Percentiles rank a stretch among this genome's conserved stretches.
phyloP scores from a whole-genome alignment of 306 rosid genomes.

The Lathyrus aphaca region DNA sequence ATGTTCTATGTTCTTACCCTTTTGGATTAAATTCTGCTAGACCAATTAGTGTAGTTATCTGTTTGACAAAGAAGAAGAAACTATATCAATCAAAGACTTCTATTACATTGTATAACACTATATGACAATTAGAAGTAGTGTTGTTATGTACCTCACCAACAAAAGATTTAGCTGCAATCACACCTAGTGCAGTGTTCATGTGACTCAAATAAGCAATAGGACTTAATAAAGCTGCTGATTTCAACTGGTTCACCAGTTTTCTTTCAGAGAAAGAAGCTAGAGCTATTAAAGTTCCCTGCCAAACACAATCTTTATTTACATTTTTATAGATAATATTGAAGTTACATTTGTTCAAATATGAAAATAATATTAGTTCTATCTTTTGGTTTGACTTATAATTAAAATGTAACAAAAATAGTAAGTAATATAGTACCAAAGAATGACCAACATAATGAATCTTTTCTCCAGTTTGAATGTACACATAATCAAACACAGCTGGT shows the following conservation, averaged over 20 bases:
- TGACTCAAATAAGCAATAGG: constrained; percentile 85
- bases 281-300: constrained; percentile 77
- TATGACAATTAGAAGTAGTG: background rate
- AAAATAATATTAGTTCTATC: background rate
- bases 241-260: constrained; percentile 58
- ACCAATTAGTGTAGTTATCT: constrained; percentile 59
- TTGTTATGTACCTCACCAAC: constrained; percentile 61
- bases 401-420: background rate
- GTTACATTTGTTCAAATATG: background rate
- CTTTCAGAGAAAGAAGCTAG: constrained; percentile 80
- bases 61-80: constrained; percentile 34
- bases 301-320: constrained; percentile 25
- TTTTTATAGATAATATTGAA: too few species aligned
- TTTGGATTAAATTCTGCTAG: constrained; percentile 74
- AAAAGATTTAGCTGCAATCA: constrained; percentile 61
- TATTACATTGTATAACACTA: background rate
- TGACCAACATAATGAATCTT: constrained; percentile 88
- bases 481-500: constrained; percentile 77
- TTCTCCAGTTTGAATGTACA: constrained; percentile 64
- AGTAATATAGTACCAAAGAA: constrained; percentile 60
- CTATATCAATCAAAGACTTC: background rate
- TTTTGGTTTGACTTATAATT: background rate
- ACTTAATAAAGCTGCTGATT: constrained; percentile 74
- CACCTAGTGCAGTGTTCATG: constrained; percentile 67
- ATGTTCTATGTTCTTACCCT: constrained; percentile 49